Evolutionary conservation across 768 basidiomycete species (phyloP).

Genomic region (Tephrocybe rancida): DNA sequence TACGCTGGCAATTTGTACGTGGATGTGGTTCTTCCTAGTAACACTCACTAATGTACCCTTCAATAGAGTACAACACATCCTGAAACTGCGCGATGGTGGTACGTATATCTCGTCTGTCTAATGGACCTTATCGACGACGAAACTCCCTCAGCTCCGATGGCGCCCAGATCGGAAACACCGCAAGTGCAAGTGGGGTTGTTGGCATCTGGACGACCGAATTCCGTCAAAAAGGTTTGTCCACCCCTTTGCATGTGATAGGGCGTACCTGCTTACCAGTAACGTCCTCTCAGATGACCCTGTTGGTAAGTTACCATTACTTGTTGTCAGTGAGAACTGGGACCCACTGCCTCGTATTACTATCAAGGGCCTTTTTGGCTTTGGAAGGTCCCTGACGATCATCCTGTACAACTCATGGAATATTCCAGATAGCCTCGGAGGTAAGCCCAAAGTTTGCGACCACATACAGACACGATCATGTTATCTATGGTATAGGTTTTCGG

Average conservation of each 20-base stretch:
- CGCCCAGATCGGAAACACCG: slow-evolving; percentile 65
- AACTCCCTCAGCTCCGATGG: slow-evolving; percentile 56
- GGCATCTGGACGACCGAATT: slow-evolving; percentile 69
- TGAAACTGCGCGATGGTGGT: slow-evolving; percentile 40
- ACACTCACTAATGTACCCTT: slow-evolving; percentile 1
- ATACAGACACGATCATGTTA: too few relatives aligned
- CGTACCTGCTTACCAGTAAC: background rate
- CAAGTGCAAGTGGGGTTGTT: slow-evolving; percentile 66
- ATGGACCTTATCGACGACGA: background rate
- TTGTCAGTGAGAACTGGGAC: background rate
- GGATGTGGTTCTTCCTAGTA: background rate
- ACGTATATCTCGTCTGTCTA: background rate
- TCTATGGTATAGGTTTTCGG: too few relatives aligned
- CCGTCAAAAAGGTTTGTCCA: slow-evolving; percentile 52
- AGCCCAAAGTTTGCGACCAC: background rate
- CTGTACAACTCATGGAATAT: slow-evolving; percentile 36
- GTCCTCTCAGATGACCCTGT: slow-evolving; percentile 56
- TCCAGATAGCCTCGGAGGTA: slow-evolving; percentile 2
- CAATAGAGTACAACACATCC: slow-evolving; percentile 56
- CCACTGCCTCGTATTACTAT: background rate
- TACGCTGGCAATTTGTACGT: slow-evolving; percentile 66
- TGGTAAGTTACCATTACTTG: slow-evolving; percentile 40
- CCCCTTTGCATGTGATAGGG: background rate
- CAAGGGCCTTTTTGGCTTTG: slow-evolving; percentile 76
- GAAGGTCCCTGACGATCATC: slow-evolving; percentile 49